Base-by-base conservation (phyloP, 805 yeast genomes). In the Scheffersomyces ergatensis region DNA sequence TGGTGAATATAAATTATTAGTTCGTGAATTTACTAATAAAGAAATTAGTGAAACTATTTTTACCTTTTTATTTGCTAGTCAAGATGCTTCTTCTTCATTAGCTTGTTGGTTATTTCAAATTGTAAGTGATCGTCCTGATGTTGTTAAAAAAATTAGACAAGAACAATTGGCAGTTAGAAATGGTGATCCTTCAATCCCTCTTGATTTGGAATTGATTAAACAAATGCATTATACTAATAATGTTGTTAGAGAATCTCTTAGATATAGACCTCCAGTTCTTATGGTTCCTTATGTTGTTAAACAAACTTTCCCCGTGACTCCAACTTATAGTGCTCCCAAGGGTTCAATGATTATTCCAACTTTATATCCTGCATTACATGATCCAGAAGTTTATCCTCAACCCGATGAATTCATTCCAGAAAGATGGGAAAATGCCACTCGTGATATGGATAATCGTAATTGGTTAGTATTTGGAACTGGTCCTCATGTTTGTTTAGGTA, bases 91-190 rank as follows among this genome's bases (percentile, higher is more conserved):
- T 6, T 89, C 97, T 1, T 88, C 97, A 3, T 82, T 95, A 53
- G 93, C 97, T 48, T 92, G 98, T 67, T 93, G 99, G 99, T 75
- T 93, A 57, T 93, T 92, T 81, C 99, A 93, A 74, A 79, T 89
- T 53, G 83, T 89, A 42, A 90, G 97, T 46, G 99, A 93, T 63
- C 80, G 97, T 58, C 97, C 97, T 31, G 98, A 93, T 50, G 84
- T 93, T 44, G 79, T 81, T 62, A 74, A 65, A 31, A 90, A 90
- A 65, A 78, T 93, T 49, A 85, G 98, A 70, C 87, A 86, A 64
- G 99, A 93, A 67, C 99, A 93, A 72, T 63, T 90, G 53, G 68
- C 72, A 9, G 85, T 93, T 41, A 84, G 98, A 70, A 73, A 76
- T 53, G 83, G 86, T 54, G 90, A 92, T 61, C 85, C 87, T 41